These are phyloP conservation scores for Chlamydomonas applanata DNA, from an alignment of 139 green algal species.

Conservation along the genomic window DNA sequence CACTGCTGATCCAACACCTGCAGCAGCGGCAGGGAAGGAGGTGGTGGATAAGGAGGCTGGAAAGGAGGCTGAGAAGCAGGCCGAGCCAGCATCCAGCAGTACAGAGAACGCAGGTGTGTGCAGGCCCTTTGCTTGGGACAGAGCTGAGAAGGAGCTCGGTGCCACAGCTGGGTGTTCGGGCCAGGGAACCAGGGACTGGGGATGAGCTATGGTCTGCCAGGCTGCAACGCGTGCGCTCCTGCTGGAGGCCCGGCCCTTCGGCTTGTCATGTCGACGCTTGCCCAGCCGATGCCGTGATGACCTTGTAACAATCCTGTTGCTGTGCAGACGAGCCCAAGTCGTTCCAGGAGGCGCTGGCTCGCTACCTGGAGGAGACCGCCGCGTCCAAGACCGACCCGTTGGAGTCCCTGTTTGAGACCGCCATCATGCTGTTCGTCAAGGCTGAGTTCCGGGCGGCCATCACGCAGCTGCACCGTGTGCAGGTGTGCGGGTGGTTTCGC, in stretches of 20 bases:
- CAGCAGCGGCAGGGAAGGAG: constrained; percentile 9
- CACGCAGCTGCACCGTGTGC: constrained; percentile 4
- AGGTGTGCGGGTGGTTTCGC: not conserved
- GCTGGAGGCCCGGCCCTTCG: no score
- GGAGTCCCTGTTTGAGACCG: constrained; percentile 35
- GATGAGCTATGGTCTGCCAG: no score
- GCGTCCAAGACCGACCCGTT: constrained; percentile 14
- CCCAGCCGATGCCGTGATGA: no score
- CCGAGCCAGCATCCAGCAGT: not conserved
- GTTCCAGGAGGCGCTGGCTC: constrained; percentile 25
- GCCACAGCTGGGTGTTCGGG: no score
- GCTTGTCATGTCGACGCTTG: not conserved
- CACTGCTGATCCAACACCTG: not conserved
- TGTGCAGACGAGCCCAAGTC: constrained; percentile 1
- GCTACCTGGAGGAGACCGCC: constrained; percentile 23
- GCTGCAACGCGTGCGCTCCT: no score
- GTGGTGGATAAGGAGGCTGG: no score
- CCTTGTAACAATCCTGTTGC: no score
- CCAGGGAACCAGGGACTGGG: no score
- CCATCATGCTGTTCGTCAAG: constrained; percentile 41
- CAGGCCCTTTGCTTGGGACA: no score
- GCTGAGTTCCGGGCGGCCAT: constrained; percentile 30
- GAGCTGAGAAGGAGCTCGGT: no score
- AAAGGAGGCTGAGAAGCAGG: not conserved
- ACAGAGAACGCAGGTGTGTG: not conserved